Percentiles rank a stretch among this genome's conserved stretches.
These are phyloP conservation scores for Delphinella strobiligena DNA, from an alignment of 2,329 filamentous ascomycete species.

Conservation along the genomic window DNA sequence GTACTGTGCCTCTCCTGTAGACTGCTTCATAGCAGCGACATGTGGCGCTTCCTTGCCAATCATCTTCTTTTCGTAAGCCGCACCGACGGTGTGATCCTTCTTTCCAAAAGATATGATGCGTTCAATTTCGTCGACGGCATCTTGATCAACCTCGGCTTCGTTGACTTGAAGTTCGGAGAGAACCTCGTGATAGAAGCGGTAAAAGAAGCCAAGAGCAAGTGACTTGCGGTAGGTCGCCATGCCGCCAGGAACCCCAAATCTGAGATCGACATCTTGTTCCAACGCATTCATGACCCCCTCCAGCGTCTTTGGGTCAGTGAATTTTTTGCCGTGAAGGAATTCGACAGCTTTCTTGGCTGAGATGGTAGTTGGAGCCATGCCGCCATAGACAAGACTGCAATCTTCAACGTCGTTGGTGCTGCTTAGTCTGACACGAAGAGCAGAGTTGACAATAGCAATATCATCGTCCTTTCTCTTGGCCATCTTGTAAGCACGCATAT, in stretches of 20 bases:
- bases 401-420: constrained; percentile 58
- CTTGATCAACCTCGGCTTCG: constrained; percentile 49
- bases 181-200: constrained; percentile 89
- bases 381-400: constrained; percentile 77
- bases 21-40: constrained; percentile 84
- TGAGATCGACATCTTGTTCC: constrained; percentile 78
- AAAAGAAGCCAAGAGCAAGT: constrained; percentile 86
- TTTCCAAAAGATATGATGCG: constrained; percentile 67
- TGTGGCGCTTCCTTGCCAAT: constrained; percentile 80
- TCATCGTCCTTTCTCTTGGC: constrained; percentile 96
- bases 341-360: constrained; percentile 66
- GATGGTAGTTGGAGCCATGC: constrained; percentile 89
- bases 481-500: constrained; percentile 86
- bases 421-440: constrained; percentile 62
- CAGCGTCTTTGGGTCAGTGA: constrained; percentile 69
- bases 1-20: constrained; percentile 87
- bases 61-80: constrained; percentile 68
- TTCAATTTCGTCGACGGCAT: constrained; percentile 76
- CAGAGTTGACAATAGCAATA: constrained; percentile 91
- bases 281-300: constrained; percentile 84
- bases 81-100: constrained; percentile 63
- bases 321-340: constrained; percentile 64
- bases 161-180: constrained; percentile 46
- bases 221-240: constrained; percentile 96
- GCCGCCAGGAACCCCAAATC: constrained; percentile 84